Base-by-base conservation (phyloP, 2,329 filamentous ascomycete genomes). In the Clonostachys sp. region DNA sequence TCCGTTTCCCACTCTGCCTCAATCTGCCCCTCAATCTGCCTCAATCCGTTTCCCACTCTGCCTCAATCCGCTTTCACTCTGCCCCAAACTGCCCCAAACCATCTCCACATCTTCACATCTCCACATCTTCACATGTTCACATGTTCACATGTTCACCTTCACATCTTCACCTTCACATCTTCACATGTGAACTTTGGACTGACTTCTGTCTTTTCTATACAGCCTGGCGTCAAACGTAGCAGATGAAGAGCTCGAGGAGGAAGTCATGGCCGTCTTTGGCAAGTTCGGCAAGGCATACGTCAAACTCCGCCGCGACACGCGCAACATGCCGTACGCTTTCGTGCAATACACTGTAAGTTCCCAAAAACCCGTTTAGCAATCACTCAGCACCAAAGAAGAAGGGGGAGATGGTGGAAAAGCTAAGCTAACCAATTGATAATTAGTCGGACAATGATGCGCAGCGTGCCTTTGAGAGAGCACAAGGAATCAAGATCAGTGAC, bases 321-420 rank as follows among this genome's bases (percentile, higher is more conserved):
- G 41, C 13, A 69, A 77, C 38, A 83, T 85, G 77, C 83, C 83
- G 0, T 83, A 81, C 56, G 81, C 81, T 1, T 86, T 86, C 53
- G 75, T 74, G 18, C 83, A 86, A 55, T 86, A 72, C 55, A 83
- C 77, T 3, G 81, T 83, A 58, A 68, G 76, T n/a, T n/a, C n/a
- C 64, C 3, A 33, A 9, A n/a, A n/a, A n/a, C 12, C 12, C 44
- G 35, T 14, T 24, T 34, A 20, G 13, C 34, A 5, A 34, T 4
- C 17, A 12, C 8, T 30, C 24, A 30, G 4, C 24, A 30, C 8
- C n/a, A n/a, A n/a, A n/a, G n/a, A 14, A 9, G 9, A 30, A 4
- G 24, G 10, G 4, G 8, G 9, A 30, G 6, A 6, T 9, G 5
- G 16, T n/a, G n/a, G n/a, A n/a, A n/a, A n/a, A n/a, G n/a, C n/a